These are phyloP conservation scores for Sphaerosporella brunnea DNA, from an alignment of 495 filamentous ascomycete genomes.

Conservation along the genomic window DNA sequence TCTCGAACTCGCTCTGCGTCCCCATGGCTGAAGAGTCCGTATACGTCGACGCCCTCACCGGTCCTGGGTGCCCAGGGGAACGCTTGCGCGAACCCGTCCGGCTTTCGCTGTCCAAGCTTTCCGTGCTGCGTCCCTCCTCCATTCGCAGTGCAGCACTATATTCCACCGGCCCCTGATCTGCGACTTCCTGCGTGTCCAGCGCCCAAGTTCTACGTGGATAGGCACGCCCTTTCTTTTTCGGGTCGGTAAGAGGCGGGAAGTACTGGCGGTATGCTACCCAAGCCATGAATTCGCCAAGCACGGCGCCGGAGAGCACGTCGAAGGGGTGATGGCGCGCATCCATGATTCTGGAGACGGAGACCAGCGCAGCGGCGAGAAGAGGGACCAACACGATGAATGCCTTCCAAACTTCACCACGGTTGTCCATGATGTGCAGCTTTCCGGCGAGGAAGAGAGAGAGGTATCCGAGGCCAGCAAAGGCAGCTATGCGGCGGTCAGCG, in stretches of 20 bases:
- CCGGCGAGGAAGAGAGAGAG: conserved; percentile 51
- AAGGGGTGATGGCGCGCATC: conserved; percentile 81
- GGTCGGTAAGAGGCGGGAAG: conserved; percentile 38
- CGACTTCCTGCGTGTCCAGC: conserved; percentile 12
- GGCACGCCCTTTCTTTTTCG: conserved; percentile 43
- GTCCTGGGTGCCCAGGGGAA: neutral
- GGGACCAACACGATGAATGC: conserved; percentile 45
- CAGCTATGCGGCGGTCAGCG: conserved; percentile 30
- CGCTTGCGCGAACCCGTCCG: conserved; percentile 3
- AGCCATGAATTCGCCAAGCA: conserved; percentile 41
- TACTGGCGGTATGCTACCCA: conserved; percentile 38
- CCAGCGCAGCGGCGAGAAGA: conserved; percentile 37
- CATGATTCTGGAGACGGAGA: conserved; percentile 46
- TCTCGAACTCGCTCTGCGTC: no score
- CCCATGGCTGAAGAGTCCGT: no score
- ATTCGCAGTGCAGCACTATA: neutral
- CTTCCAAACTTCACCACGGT: conserved; percentile 31
- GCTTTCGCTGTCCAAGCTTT: neutral
- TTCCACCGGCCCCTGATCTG: neutral
- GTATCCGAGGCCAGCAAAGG: conserved; percentile 69
- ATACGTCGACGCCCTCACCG: neutral
- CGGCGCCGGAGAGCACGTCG: conserved; percentile 62
- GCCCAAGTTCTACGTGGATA: conserved; percentile 47
- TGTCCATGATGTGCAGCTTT: conserved; percentile 37
- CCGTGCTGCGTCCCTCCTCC: neutral